These are phyloP conservation scores for Phlyctochytrium planicorne DNA, from an alignment of 192 early-diverging fungal species.

Conservation along the genomic window DNA sequence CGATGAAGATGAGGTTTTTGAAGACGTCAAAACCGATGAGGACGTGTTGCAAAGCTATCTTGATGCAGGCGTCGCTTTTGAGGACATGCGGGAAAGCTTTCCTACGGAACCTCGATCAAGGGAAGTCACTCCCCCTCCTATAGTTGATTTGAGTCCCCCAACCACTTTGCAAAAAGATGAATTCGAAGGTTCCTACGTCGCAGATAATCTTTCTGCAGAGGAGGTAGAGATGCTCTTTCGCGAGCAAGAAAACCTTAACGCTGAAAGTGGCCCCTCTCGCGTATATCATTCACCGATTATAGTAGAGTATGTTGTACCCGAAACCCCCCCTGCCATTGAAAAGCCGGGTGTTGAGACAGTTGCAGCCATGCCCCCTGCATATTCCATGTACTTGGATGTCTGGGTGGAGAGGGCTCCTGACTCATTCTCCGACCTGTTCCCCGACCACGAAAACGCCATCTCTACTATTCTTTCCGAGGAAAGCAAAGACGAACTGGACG, in stretches of 20 bases:
- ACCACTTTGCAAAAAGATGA: no score
- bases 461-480: not conserved
- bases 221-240: not conserved
- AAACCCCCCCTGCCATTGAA: no score
- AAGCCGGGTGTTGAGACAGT: no score
- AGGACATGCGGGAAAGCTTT: not conserved
- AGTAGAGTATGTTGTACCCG: no score
- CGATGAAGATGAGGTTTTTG: conserved; percentile 30
- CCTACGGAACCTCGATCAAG: not conserved
- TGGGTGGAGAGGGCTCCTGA: not conserved
- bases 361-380: no score
- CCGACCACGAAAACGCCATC: conserved; percentile 9
- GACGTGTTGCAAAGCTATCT: not conserved
- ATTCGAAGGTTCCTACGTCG: no score
- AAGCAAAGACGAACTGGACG: conserved; percentile 10
- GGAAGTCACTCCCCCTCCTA: not conserved
- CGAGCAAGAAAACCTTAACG: not conserved
- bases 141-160: no score
- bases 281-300: no score
- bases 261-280: not conserved
- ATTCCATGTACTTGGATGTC: no score
- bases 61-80: not conserved
- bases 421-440: not conserved
- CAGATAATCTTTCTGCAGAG: no score
- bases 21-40: conserved; percentile 25